Evolutionary conservation across 257 asterid genomes (phyloP), one percentile per base, ranked within the genome.

Genomic region (Capsicum baccatum): DNA sequence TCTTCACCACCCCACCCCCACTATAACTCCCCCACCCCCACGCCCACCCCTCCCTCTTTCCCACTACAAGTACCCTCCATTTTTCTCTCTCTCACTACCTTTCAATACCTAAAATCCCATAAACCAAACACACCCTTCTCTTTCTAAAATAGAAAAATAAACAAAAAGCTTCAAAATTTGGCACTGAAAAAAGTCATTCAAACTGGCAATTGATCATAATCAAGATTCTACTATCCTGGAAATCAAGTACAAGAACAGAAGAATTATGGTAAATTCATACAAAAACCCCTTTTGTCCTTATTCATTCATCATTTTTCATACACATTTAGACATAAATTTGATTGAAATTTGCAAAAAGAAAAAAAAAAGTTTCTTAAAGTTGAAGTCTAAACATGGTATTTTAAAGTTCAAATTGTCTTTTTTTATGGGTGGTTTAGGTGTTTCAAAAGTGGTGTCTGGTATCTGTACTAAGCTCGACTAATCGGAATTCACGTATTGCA

Each of bases 151-250:
- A 26, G 70, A n/a, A 17, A 26, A 26, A 26, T 26, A 35, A 6
- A 58, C 35, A 13, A 44, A 62, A 66, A 54, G 68, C 84, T 68
- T 68, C 78, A 68, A 68, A 37, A 33, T 82, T 84, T 68, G 35
- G 50, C n/a, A 44, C 16, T 39, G 35, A 39, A 6, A 55, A 35
- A 6, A 16, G 83, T 35, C 15, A 52, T 67, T 86, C 89, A 91
- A 91, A 88, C 96, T 95, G 97, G 97, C 97, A 88, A 95, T 95
- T 86, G 97, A 92, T 26, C 33, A 26, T 11, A 92, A 88, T 80
- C 94, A 88, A 76, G 94, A 91, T 87, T 81, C 93, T 52, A 80
- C 80, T 12, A 93, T 91, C 42, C 89, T 91, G 62, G 97, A 93
- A 85, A 88, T 95, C 90, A 95, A 91, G 90, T 89, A 94, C 19